Conservation (phyloP, 768 basidiomycete genomes). For the Mycena sanguinolenta region DNA sequence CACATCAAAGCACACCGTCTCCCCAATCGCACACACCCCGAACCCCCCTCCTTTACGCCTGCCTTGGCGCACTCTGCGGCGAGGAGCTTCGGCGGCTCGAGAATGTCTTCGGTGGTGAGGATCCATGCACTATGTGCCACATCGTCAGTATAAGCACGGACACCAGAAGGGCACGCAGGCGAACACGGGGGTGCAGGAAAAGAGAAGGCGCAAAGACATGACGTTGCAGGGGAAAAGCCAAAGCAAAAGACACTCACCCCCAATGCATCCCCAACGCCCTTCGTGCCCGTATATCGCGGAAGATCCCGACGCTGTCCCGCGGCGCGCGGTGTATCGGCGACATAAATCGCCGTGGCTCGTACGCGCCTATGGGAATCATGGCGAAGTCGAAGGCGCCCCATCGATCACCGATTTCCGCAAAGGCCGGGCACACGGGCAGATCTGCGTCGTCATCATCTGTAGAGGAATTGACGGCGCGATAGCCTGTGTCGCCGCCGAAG, state of each 20-base stretch:
- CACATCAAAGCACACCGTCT: conserved; percentile 56
- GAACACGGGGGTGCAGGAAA: no score
- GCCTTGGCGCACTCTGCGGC: conserved; percentile 64
- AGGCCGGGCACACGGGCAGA: conserved; percentile 78
- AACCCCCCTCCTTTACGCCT: conserved; percentile 69
- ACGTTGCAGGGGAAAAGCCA: no score
- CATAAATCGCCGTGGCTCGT: conserved; percentile 67
- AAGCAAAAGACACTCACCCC: conserved; percentile 57
- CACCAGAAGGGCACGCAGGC: no score
- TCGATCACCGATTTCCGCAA: conserved; percentile 74
- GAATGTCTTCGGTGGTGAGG: conserved; percentile 65
- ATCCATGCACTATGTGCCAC: conserved; percentile 63
- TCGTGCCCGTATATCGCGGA: conserved; percentile 72
- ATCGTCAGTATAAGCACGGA: no score
- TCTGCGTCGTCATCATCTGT: conserved; percentile 58
- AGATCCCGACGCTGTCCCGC: conserved; percentile 75
- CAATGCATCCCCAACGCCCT: conserved; percentile 79
- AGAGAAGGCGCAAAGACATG: background rate
- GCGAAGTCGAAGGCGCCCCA: conserved; percentile 78
- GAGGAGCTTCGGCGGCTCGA: conserved; percentile 71
- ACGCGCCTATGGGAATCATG: conserved; percentile 81
- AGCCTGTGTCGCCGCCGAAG: conserved; percentile 82
- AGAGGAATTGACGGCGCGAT: conserved; percentile 60
- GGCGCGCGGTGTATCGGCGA: conserved; percentile 76
- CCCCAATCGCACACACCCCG: conserved; percentile 69